Percentiles rank a stretch among this genome's conserved stretches.
phyloP scores from a whole-genome alignment of 192 early-diverging fungal species.

The Ambispora gerdemannii region DNA sequence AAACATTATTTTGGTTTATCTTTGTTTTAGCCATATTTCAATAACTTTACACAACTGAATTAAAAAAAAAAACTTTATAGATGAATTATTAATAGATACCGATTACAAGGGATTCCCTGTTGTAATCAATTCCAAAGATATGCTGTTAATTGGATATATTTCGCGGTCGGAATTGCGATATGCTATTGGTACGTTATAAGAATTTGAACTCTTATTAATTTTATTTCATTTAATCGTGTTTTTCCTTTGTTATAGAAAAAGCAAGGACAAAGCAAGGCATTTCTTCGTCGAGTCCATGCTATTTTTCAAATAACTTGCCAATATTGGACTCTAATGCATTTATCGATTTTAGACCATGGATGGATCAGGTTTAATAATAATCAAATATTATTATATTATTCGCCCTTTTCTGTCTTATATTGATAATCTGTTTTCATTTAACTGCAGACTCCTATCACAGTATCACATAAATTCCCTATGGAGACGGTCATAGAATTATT shows the following conservation, averaged over 20 bases:
- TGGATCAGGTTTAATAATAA: conserved; percentile 44
- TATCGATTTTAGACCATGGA: conserved; percentile 65
- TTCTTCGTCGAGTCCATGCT: conserved; percentile 26
- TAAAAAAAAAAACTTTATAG: neutral
- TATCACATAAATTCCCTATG: conserved; percentile 58
- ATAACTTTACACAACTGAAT: too few species aligned
- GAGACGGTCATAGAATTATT: conserved; percentile 66
- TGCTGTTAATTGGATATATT: conserved; percentile 70
- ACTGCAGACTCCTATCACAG: conserved; percentile 56
- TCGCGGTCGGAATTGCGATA: conserved; percentile 55
- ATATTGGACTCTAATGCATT: conserved; percentile 34
- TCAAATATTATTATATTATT: neutral
- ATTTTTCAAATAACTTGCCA: conserved; percentile 39
- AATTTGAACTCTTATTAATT: neutral
- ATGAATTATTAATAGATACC: conserved; percentile 49
- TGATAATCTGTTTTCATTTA: neutral
- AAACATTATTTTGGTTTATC: too few species aligned
- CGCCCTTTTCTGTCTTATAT: neutral
- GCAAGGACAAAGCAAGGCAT: conserved; percentile 34
- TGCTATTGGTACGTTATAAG: conserved; percentile 36
- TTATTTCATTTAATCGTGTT: neutral
- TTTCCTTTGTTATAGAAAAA: conserved; percentile 32
- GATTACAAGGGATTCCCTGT: conserved; percentile 73
- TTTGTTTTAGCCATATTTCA: too few species aligned
- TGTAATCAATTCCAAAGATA: conserved; percentile 53